Base-by-base conservation (phyloP, 2,329 filamentous ascomycete genomes). In the Septoria petroselini region DNA sequence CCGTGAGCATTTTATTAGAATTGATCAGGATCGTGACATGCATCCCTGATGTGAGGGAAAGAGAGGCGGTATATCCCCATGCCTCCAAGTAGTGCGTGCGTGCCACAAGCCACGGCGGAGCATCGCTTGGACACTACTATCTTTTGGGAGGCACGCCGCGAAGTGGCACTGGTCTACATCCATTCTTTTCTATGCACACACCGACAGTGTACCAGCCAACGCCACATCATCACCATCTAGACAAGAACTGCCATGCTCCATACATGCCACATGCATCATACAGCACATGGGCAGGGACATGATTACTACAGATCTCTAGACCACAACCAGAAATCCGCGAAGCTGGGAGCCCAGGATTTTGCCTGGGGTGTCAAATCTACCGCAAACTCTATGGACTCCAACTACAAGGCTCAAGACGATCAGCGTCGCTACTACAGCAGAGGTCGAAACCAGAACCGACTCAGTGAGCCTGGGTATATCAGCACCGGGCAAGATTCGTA, bases 341-440 rank as follows among this genome's bases (percentile, higher is more conserved):
- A 40, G 25, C 34, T 11, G 17, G 19, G 11, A 14, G 33, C n/a
- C 43, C 25, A 37, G 23, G 34, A 27, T 39, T 46, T 25, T 39
- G 43, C 43, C 34, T 46, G 44, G 40, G 35, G 38, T 17, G 31
- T 19, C 17, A 41, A n/a, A n/a, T n/a, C n/a, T n/a, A n/a, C 43
- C 41, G 23, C 41, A 25, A 50, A 47, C 47, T 55, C 43, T 27
- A 57, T 57, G 55, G 55, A 57, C 34, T 47, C 43, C 27, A 39
- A 50, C 23, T 48, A 43, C 14, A 23, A 48, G 12, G 38, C 33
- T 29, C 29, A 45, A 29, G 43, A 52, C 37, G 35, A 50, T 12
- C 38, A 48, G 6, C 42, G 23, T 30, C 42, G 14, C 30, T 31
- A 37, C 8, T 40, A 33, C 15, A 47, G 18, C n/a, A 21, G 43